Conservation (phyloP, 2,329 filamentous ascomycete species). For the Sclerotinia sclerotiorum region DNA sequence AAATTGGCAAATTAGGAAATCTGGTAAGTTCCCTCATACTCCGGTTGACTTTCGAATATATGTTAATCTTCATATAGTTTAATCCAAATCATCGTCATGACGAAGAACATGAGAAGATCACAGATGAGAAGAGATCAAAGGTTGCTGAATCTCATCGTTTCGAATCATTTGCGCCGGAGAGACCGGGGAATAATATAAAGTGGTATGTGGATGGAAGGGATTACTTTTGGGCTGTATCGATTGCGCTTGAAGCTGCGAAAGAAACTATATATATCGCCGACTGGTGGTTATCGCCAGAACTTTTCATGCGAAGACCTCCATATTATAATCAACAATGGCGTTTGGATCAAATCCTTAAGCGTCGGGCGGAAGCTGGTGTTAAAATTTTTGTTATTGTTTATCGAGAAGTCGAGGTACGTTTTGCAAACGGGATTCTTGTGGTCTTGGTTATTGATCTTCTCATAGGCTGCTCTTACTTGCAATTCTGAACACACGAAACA, state of each 20-base stretch:
- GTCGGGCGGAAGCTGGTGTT: slow-evolving; percentile 85
- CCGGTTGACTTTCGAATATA: background rate
- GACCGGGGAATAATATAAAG: slow-evolving; percentile 82
- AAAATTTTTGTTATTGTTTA: slow-evolving; percentile 95
- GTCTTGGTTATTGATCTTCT: slow-evolving; percentile 35
- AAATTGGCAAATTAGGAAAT: slow-evolving; percentile 63
- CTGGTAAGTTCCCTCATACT: slow-evolving; percentile 47
- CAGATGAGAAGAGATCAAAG: slow-evolving; percentile 74
- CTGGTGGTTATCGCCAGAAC: slow-evolving; percentile 93
- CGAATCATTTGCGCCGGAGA: slow-evolving; percentile 85
- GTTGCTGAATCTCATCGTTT: slow-evolving; percentile 78
- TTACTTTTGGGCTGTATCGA: slow-evolving; percentile 93
- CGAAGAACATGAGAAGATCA: slow-evolving; percentile 82
- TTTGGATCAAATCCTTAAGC: slow-evolving; percentile 82
- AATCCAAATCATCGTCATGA: slow-evolving; percentile 91
- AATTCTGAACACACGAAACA: slow-evolving; percentile 93
- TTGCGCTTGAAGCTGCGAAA: slow-evolving; percentile 82
- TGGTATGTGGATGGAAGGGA: slow-evolving; percentile 97
- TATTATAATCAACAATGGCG: slow-evolving; percentile 81
- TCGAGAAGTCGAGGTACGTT: slow-evolving; percentile 59
- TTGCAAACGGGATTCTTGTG: background rate
- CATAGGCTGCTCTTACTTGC: slow-evolving; percentile 78
- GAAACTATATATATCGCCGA: slow-evolving; percentile 95
- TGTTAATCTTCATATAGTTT: slow-evolving; percentile 46
- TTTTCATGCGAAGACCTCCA: slow-evolving; percentile 83